Base-by-base conservation (phyloP, 169 alveolate genomes). In the Plasmodium blacklocki region DNA sequence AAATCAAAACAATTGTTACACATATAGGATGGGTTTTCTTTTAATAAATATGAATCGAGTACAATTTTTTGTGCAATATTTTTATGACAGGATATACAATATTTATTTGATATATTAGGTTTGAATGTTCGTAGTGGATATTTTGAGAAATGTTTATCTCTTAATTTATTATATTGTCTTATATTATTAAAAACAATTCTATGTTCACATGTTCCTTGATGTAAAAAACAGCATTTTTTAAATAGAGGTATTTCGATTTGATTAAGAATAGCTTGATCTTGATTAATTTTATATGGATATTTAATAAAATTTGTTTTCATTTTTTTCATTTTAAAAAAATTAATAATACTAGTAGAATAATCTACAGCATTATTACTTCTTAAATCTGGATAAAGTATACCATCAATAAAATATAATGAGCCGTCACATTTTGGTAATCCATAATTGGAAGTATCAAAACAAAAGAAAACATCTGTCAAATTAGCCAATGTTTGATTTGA, bases 141-240 rank as follows among this genome's bases (percentile, higher is more conserved):
- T 32, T 73, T 93, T 52, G 91, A 91, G 89, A 86, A 93, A 9
- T 86, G 76, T 67, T 60, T 43, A 71, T 86, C 92, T 19, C 92
- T 62, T 26, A 71, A 71, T 6, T 39, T 71, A 47, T 85, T 71
- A 54, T 85, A 72, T 26, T 76, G 64, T 26, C 97, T 73, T 18
- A 95, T 72, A 47, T 93, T 89, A 15, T 95, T 93, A 45, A 95
- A 88, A 75, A 95, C 88, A 32, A 95, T 52, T 64, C 97, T 62
- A 80, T 95, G 97, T 56, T 95, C 97, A 68, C 97, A 95, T 78
- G 95, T 97, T 9, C 97, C 97, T 64, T 95, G 94, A 73, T 95
- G 97, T 5, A 95, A 75, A 58, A 93, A 89, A 60, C 91, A 91
- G 4, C 97, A 95, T n/a, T 87, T 93, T 23, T 64, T 59, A 67